Evolutionary conservation across 1,139 yeast genomes (phyloP), one percentile per base, ranked within the genome.

Genomic region (Yamadazyma dushanensis): DNA sequence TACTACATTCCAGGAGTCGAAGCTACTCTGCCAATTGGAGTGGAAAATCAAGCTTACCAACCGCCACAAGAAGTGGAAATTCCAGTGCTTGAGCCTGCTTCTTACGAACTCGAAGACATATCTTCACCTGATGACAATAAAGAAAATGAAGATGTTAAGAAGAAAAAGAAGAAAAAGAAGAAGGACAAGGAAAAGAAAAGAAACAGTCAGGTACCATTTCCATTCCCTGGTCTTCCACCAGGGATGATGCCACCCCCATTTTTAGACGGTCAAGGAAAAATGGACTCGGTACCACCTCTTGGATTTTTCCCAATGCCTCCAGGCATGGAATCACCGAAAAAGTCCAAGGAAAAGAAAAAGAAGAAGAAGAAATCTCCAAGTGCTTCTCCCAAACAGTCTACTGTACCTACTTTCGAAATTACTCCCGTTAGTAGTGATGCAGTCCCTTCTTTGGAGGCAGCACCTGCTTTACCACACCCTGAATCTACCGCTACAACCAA

Each of bases 271-370:
- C 37, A 32, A 15, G 44, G 39, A 17, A 33, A 27, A 5, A 41
- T 43, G 45, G 44, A 41, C n/a, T 35, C 36, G 20, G 35, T 46
- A 39, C 44, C 43, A 10, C 46, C 46, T 8, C 40, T 46, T 47
- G 49, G 48, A 17, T 49, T 48, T 26, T 46, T 48, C 29, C 51
- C 52, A 9, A 29, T 48, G 21, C 53, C 53, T 1, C 49, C 50
- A 4, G 51, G 47, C 2, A 40, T 47, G 42, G 47, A 40, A 16
- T 43, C 47, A 3, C 44, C 47, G 16, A 46, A 47, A 14, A 33
- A 32, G 16, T 19, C 37, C 2, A 41, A 39, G 7, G 44, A 41
- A 29, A 43, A 47, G 22, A 38, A 41, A 21, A 46, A 46, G 33
- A 41, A 44, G 23, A 46, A 47, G 32, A 47, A 46, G 39, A 38